Conservation (phyloP, 352 stramenopile species). For the Pilasporangium apinafurcum region DNA sequence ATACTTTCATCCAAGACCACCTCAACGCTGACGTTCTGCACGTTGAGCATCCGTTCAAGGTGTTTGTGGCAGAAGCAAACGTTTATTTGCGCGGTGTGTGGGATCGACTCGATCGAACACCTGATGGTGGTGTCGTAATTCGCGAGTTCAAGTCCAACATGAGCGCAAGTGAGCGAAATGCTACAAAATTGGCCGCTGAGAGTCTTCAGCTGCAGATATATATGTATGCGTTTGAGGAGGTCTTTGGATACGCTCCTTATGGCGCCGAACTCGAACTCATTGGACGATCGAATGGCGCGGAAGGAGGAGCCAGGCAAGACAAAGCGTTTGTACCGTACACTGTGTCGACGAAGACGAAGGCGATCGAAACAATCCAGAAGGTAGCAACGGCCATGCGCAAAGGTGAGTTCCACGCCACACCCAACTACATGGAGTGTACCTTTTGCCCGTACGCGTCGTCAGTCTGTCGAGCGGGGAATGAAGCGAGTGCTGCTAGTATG, state of each 20-base stretch:
- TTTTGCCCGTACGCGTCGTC: constrained; percentile 71
- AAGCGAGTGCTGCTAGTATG: background rate
- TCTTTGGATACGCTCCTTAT: constrained; percentile 42
- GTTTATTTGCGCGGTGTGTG: constrained; percentile 63
- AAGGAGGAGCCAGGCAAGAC: constrained; percentile 1
- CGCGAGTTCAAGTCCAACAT: constrained; percentile 86
- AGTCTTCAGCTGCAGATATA: constrained; percentile 83
- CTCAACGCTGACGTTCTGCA: constrained; percentile 24
- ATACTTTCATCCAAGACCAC: constrained; percentile 37
- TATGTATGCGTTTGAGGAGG: constrained; percentile 62
- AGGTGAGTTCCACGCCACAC: constrained; percentile 45
- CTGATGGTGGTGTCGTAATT: constrained; percentile 30
- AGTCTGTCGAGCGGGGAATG: constrained; percentile 28
- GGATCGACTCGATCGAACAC: constrained; percentile 59
- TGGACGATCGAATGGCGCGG: constrained; percentile 10
- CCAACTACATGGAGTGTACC: constrained; percentile 52
- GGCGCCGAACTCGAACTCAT: constrained; percentile 62
- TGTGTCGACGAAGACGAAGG: constrained; percentile 17
- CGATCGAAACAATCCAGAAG: constrained; percentile 26
- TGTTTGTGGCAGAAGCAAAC: constrained; percentile 33
- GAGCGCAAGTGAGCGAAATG: constrained; percentile 34
- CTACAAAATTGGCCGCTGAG: constrained; percentile 41
- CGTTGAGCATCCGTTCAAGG: constrained; percentile 63
- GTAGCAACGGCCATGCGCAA: constrained; percentile 26
- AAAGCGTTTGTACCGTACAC: constrained; percentile 41